Evolutionary conservation across 441 rosid genomes (phyloP), one percentile per base, ranked within the genome.

Genomic region (Populus tomentosa): DNA sequence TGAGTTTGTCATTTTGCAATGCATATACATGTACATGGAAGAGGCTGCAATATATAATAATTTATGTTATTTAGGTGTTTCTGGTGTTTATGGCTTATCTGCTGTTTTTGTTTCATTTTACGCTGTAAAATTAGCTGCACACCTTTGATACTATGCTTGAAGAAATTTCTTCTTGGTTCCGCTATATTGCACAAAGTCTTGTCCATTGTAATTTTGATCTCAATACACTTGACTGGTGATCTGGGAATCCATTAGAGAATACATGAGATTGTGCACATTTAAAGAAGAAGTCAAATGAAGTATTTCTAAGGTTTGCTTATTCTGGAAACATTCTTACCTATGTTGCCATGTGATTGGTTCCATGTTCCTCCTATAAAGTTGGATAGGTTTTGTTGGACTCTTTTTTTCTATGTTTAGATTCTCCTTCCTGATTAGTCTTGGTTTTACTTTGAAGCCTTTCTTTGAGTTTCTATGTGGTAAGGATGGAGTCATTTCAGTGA

Each of bases 1-100:
- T 91, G 79, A 88, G 96, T 82, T 68, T 76, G 69, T 61, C 61
- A 8, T 24, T 73, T 23, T 70, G 74, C 35, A 67, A 20, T 32
- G 68, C 24, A 71, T 7, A 35, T 9, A 30, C 40, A 64, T 70
- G n/a, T 68, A 10, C 23, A n/a, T 28, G 5, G 26, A 5, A 40
- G 79, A 63, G 50, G 61, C 67, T 75, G 24, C 30, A 56, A 18
- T 38, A 18, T 53, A 38, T 24, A 69, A 66, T 50, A 50, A n/a
- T 66, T 23, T 3, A 21, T 42, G 62, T 46, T 28, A 10, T n/a
- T 10, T 16, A 21, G 7, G 20, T 63, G 59, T 61, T n/a, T 30
- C 32, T 30, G 32, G 32, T 30, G 32, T 30, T 30, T 40, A 46
- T 33, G 23, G 35, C 26, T 59, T 69, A 36, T 68, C 26, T 21